Conservation (phyloP, 352 stramenopile genomes). For the Pythium volutum region DNA sequence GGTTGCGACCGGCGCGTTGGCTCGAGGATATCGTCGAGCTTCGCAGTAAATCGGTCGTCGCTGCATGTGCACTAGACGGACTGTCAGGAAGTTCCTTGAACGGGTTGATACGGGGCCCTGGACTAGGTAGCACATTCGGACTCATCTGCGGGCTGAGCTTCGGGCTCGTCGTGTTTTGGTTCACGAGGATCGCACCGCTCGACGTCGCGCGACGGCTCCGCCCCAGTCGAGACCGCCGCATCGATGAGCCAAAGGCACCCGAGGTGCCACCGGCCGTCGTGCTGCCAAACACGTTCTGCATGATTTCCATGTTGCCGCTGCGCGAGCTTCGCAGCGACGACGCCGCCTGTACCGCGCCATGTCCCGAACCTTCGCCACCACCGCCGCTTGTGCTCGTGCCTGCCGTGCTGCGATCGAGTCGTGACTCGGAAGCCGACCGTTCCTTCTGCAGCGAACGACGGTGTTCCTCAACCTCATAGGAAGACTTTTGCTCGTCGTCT, state of each 20-base stretch:
- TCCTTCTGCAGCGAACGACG: conserved; percentile 19
- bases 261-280: conserved; percentile 31
- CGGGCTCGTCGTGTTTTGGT: conserved; percentile 39
- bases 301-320: conserved; percentile 63
- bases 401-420: conserved; percentile 2
- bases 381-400: not conserved
- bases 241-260: conserved; percentile 22
- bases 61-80: conserved; percentile 16
- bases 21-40: not conserved
- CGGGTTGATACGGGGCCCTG: conserved; percentile 64
- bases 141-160: conserved; percentile 72
- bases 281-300: conserved; percentile 63
- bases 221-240: conserved; percentile 55
- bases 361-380: conserved; percentile 17
- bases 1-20: conserved; percentile 7
- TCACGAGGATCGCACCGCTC: conserved; percentile 35
- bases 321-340: conserved; percentile 45
- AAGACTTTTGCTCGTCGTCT: conserved; percentile 28
- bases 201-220: conserved; percentile 54
- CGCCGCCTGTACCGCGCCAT: not conserved
- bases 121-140: conserved; percentile 52
- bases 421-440: conserved; percentile 35
- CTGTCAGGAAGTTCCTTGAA: conserved; percentile 61
- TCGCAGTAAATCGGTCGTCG: too few relatives aligned
- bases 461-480: not conserved